Conservation (phyloP, 2,329 filamentous ascomycete genomes). For the Penicillium sp. region DNA sequence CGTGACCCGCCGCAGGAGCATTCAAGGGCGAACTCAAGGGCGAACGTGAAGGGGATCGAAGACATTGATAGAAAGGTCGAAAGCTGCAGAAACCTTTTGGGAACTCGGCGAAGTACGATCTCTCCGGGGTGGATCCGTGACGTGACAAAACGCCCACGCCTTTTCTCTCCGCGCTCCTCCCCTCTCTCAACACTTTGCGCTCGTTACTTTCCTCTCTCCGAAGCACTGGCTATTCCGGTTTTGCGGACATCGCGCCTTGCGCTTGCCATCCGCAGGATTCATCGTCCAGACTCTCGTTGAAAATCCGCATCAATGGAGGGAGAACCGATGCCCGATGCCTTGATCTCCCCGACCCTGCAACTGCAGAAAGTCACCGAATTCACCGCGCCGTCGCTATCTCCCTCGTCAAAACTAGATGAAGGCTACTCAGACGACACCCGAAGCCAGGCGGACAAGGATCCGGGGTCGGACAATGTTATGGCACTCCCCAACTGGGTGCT, state of each 20-base stretch:
- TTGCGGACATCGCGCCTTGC: constrained; percentile 2
- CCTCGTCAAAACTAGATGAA: constrained; percentile 70
- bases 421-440: constrained; percentile 79
- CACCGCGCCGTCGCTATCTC: constrained; percentile 32
- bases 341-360: constrained; percentile 25
- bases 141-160: constrained; percentile 12
- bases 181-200: neutral
- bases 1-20: too few relatives aligned
- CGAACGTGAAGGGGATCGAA: too few relatives aligned
- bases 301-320: constrained; percentile 32
- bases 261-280: constrained; percentile 1
- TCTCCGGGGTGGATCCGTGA: constrained; percentile 25
- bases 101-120: constrained; percentile 1
- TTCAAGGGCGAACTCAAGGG: too few relatives aligned
- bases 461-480: constrained; percentile 40
- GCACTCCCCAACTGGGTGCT: constrained; percentile 58
- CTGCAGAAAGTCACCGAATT: constrained; percentile 33
- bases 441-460: constrained; percentile 47
- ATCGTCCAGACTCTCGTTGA: constrained; percentile 3
- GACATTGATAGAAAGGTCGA: neutral
- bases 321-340: constrained; percentile 24
- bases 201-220: neutral
- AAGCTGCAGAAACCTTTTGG: neutral
- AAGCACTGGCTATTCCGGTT: neutral
- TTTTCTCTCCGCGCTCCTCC: neutral